A percentile compares a stretch with the other conserved stretches of the same genome.
Evolutionary conservation across 2,329 filamentous ascomycete species (phyloP).

Genomic region (Neoscytalidium dimidiatum): DNA sequence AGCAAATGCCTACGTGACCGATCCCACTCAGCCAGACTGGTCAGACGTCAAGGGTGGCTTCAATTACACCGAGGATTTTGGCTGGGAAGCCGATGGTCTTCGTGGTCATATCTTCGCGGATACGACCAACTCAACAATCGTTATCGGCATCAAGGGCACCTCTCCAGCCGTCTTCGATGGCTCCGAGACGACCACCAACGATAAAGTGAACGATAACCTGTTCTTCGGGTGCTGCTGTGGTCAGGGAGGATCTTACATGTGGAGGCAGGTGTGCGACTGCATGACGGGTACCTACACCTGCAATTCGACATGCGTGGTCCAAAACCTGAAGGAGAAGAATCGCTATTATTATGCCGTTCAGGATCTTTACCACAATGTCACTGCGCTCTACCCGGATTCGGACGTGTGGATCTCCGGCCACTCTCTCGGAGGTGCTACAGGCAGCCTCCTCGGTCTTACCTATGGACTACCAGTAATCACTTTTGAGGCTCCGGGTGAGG

Average conservation of each 20-base stretch:
- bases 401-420: slow-evolving; percentile 91
- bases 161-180: slow-evolving; percentile 86
- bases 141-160: slow-evolving; percentile 92
- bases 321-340: slow-evolving; percentile 77
- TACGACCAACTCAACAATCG: slow-evolving; percentile 78
- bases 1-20: slow-evolving; percentile 81
- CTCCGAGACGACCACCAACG: slow-evolving; percentile 94
- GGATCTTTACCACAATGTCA: slow-evolving; percentile 91
- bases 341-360: slow-evolving; percentile 88
- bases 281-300: slow-evolving; percentile 84
- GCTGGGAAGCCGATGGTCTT: slow-evolving; percentile 86
- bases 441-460: slow-evolving; percentile 84
- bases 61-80: slow-evolving; percentile 87
- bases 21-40: slow-evolving; percentile 75
- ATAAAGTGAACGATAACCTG: slow-evolving; percentile 96
- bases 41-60: slow-evolving; percentile 67
- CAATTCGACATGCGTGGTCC: slow-evolving; percentile 84
- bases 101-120: slow-evolving; percentile 92
- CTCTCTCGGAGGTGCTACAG: slow-evolving; percentile 86
- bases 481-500: slow-evolving; percentile 91
- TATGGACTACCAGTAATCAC: slow-evolving; percentile 90
- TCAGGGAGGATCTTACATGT: slow-evolving; percentile 86
- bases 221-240: slow-evolving; percentile 98
- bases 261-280: slow-evolving; percentile 92
- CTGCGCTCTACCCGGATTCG: slow-evolving; percentile 79